Evolutionary conservation across 176 grass and related monocot genomes (phyloP).

Genomic region (Triticum aestivum): IWGSC_CS_RefSeq_v2.1 NC_057802.1:445994958-445995457

Average conservation of each 20-base stretch:
- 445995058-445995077: neutral
- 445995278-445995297: neutral
- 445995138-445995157: neutral
- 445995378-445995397: neutral
- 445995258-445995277: neutral
- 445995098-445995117: neutral
- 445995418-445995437: neutral
- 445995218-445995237: neutral
- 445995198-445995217: neutral
- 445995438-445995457: neutral
- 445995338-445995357: neutral
- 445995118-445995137: neutral
- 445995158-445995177: neutral
- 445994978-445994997: neutral
- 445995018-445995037: too few relatives aligned
- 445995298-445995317: neutral
- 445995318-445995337: neutral
- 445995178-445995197: neutral
- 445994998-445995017: neutral
- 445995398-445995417: conserved; percentile 7
- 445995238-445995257: neutral
- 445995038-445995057: conserved; percentile 3
- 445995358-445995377: conserved; percentile 18
- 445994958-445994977: neutral
- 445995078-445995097: neutral